A percentile compares a stretch with the other conserved stretches of the same genome.
These are phyloP conservation scores for Mucor saturninus DNA, from an alignment of 371 early-diverging fungal genomes.

Conservation along the genomic window DNA sequence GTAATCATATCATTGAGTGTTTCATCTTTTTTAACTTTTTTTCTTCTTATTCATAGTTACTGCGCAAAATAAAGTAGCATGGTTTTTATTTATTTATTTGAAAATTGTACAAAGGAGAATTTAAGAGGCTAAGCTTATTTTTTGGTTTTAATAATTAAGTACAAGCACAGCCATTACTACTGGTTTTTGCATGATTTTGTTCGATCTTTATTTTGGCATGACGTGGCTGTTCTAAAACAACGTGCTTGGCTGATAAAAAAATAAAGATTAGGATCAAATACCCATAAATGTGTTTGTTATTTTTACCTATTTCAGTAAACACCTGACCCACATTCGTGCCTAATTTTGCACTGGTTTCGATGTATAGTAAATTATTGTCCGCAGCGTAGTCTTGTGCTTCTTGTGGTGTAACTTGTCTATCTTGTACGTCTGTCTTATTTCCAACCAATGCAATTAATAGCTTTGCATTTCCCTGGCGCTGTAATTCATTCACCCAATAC, in stretches of 20 bases:
- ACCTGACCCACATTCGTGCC: constrained; percentile 84
- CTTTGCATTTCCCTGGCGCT: constrained; percentile 89
- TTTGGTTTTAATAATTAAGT: not conserved
- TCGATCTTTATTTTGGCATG: not conserved
- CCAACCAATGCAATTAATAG: constrained; percentile 96
- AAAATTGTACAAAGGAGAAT: no score
- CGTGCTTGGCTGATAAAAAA: constrained; percentile 1
- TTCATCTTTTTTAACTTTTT: not conserved
- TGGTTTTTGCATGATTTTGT: not conserved
- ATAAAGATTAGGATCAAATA: not conserved
- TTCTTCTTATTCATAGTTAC: not conserved
- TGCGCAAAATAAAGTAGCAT: not conserved
- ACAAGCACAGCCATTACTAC: not conserved
- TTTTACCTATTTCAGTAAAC: constrained; percentile 55
- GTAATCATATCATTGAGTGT: not conserved
- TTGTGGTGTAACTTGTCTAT: constrained; percentile 44
- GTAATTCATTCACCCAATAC: constrained; percentile 97
- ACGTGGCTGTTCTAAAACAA: not conserved
- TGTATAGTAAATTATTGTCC: constrained; percentile 60
- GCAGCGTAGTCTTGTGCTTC: constrained; percentile 79
- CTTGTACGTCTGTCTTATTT: constrained; percentile 87
- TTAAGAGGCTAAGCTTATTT: not conserved
- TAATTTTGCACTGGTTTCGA: constrained; percentile 88
- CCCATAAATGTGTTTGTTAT: not conserved
- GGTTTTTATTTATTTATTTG: no score